These are phyloP conservation scores for Colletotrichum lentis DNA, from an alignment of 2,329 filamentous ascomycete species.

Conservation along the genomic window DNA sequence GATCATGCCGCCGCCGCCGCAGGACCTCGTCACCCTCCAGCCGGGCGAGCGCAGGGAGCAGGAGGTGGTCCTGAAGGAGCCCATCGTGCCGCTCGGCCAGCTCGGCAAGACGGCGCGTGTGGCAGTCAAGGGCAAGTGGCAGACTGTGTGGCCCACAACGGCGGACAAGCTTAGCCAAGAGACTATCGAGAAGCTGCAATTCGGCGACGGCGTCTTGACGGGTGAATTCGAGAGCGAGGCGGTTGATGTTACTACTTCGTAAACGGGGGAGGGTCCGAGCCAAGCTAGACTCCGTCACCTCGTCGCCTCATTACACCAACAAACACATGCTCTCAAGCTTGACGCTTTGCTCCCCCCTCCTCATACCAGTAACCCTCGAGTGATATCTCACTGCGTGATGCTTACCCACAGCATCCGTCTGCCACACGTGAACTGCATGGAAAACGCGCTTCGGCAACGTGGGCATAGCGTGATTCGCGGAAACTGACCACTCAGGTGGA, in stretches of 20 bases:
- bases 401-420: neutral
- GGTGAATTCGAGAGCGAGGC: constrained; percentile 35
- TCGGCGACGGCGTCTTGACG: constrained; percentile 34
- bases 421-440: neutral
- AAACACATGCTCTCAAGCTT: neutral
- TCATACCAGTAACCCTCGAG: no score
- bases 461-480: neutral
- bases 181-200: constrained; percentile 32
- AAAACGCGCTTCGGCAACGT: constrained; percentile 8
- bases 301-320: neutral
- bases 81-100: constrained; percentile 47
- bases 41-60: constrained; percentile 48
- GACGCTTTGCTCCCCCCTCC: neutral
- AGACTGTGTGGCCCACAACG: constrained; percentile 46
- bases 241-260: constrained; percentile 26
- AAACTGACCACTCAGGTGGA: neutral
- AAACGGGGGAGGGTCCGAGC: neutral
- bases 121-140: constrained; percentile 51
- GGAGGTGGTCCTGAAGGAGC: constrained; percentile 50
- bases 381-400: neutral
- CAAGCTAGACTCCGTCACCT: neutral
- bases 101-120: constrained; percentile 47
- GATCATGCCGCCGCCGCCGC: constrained; percentile 51
- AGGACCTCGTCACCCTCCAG: constrained; percentile 51
- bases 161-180: constrained; percentile 35